Conservation (phyloP, 768 basidiomycete genomes). For the Termitomyces sp. region DNA sequence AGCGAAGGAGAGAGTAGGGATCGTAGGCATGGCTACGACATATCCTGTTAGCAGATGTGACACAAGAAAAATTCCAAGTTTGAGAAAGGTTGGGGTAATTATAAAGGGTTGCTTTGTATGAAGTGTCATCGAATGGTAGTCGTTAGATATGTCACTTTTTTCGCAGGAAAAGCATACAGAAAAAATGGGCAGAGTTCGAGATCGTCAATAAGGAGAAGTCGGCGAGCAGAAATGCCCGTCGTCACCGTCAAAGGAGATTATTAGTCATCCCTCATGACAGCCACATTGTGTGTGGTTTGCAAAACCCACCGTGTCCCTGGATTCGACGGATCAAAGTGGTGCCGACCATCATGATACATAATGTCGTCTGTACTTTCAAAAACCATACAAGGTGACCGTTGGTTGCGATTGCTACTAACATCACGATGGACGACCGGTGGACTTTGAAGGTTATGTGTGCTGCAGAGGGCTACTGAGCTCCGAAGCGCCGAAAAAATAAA, state of each 20-base stretch:
- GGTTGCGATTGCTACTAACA: neutral
- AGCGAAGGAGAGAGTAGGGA: neutral
- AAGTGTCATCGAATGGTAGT: neutral
- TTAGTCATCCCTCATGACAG: slow-evolving; percentile 1
- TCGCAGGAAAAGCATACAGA: neutral
- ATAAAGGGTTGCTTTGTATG: neutral
- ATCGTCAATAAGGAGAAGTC: neutral
- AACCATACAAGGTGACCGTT: neutral
- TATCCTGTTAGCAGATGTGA: neutral
- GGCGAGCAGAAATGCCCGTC: neutral
- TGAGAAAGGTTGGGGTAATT: neutral
- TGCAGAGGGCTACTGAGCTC: neutral
- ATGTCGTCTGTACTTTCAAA: too few species aligned
- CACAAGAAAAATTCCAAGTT: slow-evolving; percentile 2
- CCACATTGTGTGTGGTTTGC: neutral
- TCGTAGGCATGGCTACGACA: slow-evolving; percentile 11
- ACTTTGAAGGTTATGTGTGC: neutral
- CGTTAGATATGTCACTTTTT: slow-evolving; percentile 5
- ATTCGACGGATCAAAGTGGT: neutral
- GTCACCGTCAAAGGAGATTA: slow-evolving; percentile 4
- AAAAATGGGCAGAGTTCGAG: neutral
- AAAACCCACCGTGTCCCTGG: neutral
- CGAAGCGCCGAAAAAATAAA: too few species aligned
- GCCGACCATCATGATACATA: neutral
- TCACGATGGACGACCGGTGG: neutral